These are phyloP conservation scores for Thamnidium elegans DNA, from an alignment of 192 early-diverging fungal genomes.

Conservation along the genomic window DNA sequence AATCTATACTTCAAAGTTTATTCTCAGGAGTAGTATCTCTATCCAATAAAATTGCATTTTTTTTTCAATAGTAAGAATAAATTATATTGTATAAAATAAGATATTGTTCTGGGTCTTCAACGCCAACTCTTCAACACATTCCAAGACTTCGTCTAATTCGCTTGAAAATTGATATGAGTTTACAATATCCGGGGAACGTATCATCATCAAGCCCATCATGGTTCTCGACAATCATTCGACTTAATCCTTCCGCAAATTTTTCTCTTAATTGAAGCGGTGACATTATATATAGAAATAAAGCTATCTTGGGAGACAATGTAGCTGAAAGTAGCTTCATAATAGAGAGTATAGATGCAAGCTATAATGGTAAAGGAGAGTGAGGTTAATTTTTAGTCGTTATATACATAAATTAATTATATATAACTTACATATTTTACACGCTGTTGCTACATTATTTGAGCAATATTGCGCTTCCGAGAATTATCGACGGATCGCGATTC, in stretches of 20 bases:
- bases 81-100: neutral
- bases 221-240: neutral
- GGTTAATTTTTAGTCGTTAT: too few species aligned
- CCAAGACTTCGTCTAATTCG: slow-evolving; percentile 22
- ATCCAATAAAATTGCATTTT: too few species aligned
- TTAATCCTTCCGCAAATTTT: slow-evolving; percentile 6
- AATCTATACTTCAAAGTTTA: too few species aligned
- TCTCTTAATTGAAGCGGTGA: slow-evolving; percentile 18
- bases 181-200: slow-evolving; percentile 13
- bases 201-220: neutral
- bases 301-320: slow-evolving; percentile 28
- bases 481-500: slow-evolving; percentile 1
- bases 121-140: slow-evolving; percentile 13
- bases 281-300: slow-evolving; percentile 27
- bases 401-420: too few species aligned
- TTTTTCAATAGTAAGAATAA: too few species aligned
- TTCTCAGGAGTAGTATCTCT: too few species aligned
- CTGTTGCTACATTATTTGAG: neutral
- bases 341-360: slow-evolving; percentile 25
- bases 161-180: slow-evolving; percentile 20
- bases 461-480: slow-evolving; percentile 2
- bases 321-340: slow-evolving; percentile 28
- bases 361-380: too few species aligned
- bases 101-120: slow-evolving; percentile 24
- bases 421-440: slow-evolving; percentile 9